Evolutionary conservation across 495 filamentous ascomycete species (phyloP).

Genomic region (Aspergillus homomorphus): DNA sequence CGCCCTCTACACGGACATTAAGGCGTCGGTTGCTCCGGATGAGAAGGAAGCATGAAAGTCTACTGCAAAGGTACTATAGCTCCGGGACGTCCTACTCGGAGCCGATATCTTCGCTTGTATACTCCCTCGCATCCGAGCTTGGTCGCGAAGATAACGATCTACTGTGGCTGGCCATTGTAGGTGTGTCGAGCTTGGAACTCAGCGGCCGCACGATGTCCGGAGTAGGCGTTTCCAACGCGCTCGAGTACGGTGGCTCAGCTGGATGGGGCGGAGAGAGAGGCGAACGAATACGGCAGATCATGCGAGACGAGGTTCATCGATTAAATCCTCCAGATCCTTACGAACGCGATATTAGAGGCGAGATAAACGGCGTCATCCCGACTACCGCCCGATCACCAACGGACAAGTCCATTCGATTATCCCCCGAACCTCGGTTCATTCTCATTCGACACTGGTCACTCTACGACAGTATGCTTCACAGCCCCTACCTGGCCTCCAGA

Average conservation of each 20-base stretch:
- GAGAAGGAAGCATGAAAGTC: conserved; percentile 68
- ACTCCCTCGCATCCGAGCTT: conserved; percentile 90
- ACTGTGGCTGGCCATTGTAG: conserved; percentile 91
- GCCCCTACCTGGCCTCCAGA: conserved; percentile 86
- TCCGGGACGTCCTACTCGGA: conserved; percentile 89
- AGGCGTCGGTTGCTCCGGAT: conserved; percentile 68
- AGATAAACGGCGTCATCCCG: conserved; percentile 74
- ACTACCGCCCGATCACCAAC: conserved; percentile 84
- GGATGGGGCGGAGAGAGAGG: conserved; percentile 83
- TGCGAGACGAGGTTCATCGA: conserved; percentile 92
- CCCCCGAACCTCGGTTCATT: conserved; percentile 90
- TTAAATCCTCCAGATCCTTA: conserved; percentile 78
- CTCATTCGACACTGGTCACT: conserved; percentile 95
- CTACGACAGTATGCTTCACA: conserved; percentile 98
- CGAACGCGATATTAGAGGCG: conserved; percentile 53
- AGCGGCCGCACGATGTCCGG: conserved; percentile 83
- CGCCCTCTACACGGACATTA: conserved; percentile 65
- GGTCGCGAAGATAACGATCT: conserved; percentile 96
- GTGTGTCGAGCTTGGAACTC: conserved; percentile 85
- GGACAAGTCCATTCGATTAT: conserved; percentile 87
- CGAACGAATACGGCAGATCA: conserved; percentile 75
- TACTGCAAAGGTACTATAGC: conserved; percentile 76
- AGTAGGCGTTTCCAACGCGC: conserved; percentile 64
- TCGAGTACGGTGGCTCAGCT: conserved; percentile 54
- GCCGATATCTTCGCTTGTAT: conserved; percentile 88